Evolutionary conservation across 441 rosid genomes (phyloP).

Genomic region (Jatropha podagrica): DNA sequence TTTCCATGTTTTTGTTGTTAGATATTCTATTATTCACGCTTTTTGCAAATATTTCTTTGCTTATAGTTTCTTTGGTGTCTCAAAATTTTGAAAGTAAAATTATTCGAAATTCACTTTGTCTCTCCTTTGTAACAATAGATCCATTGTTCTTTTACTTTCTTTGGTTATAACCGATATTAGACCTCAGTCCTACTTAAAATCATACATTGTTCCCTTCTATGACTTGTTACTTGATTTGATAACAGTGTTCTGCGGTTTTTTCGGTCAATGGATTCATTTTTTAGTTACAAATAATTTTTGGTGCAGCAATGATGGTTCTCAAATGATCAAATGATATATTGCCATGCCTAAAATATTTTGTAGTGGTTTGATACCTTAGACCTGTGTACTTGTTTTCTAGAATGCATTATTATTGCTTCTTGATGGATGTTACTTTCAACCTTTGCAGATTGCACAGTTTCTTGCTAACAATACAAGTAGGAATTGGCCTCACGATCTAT

Average conservation of each 20-base stretch:
- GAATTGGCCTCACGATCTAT: conserved; percentile 95
- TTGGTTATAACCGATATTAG: too few relatives aligned
- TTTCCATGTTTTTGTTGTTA: neutral
- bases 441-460: conserved; percentile 79
- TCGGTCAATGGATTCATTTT: neutral
- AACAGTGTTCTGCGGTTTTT: neutral
- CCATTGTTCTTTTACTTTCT: too few relatives aligned
- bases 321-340: too few relatives aligned
- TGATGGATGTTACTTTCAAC: conserved; percentile 10
- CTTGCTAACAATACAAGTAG: conserved; percentile 79
- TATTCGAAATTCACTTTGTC: too few relatives aligned
- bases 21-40: neutral
- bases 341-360: too few relatives aligned
- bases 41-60: neutral
- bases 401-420: neutral
- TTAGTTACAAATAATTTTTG: neutral
- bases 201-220: neutral
- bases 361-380: too few relatives aligned
- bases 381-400: neutral
- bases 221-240: neutral
- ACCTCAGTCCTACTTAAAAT: neutral
- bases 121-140: too few relatives aligned
- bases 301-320: too few relatives aligned
- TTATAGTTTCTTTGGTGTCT: neutral
- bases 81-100: neutral